These are phyloP conservation scores for Puccinia coronata DNA, from an alignment of 1,284 basidiomycete genomes.

Conservation along the genomic window DNA sequence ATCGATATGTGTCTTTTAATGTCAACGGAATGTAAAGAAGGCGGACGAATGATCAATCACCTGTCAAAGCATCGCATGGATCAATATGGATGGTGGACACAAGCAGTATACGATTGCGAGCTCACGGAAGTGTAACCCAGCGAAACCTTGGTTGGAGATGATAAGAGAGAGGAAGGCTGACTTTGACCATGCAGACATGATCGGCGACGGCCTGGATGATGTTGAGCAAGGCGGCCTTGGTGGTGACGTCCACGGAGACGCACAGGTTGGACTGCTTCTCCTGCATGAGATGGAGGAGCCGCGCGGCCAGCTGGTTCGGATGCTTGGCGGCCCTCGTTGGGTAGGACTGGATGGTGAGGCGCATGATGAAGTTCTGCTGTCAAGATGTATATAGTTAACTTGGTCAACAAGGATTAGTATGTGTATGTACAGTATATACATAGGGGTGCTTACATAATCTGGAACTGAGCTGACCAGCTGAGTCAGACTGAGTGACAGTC, in stretches of 20 bases:
- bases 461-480: too few species aligned
- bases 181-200: constrained; percentile 91
- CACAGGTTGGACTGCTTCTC: constrained; percentile 89
- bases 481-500: too few species aligned
- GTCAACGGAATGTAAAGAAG: background rate
- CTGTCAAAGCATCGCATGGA: too few species aligned
- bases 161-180: constrained; percentile 58
- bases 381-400: too few species aligned
- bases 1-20: constrained; percentile 99
- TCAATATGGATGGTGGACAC: too few species aligned
- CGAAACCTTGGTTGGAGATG: background rate
- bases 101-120: too few species aligned
- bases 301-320: constrained; percentile 42
- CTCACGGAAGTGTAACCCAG: too few species aligned
- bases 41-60: background rate
- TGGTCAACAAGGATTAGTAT: too few species aligned
- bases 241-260: constrained; percentile 92
- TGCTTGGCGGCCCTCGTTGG: constrained; percentile 1
- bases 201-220: constrained; percentile 87
- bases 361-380: too few species aligned
- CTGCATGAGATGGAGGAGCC: constrained; percentile 77
- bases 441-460: too few species aligned
- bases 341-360: constrained; percentile 10
- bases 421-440: too few species aligned
- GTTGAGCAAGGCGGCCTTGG: constrained; percentile 74